Percentiles rank a stretch among this genome's conserved stretches.
These are phyloP conservation scores for Mycena metata DNA, from an alignment of 768 basidiomycete species.

Conservation along the genomic window DNA sequence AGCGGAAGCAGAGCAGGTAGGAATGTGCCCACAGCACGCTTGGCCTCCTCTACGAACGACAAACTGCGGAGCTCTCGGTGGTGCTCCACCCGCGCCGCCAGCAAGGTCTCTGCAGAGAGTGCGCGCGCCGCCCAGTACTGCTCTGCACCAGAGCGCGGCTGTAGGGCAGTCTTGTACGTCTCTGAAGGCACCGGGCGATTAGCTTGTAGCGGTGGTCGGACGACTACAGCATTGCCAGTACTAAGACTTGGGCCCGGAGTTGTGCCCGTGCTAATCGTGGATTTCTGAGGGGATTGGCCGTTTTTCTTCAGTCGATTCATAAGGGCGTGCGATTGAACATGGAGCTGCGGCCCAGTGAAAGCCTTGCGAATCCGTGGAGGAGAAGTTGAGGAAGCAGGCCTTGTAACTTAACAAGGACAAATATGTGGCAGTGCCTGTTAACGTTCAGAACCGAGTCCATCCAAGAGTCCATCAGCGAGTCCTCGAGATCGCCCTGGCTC, in stretches of 20 bases:
- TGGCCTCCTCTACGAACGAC: conserved; percentile 57
- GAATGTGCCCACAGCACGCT: conserved; percentile 59
- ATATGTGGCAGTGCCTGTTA: too few relatives aligned
- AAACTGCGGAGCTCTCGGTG: conserved; percentile 62
- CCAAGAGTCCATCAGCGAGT: too few relatives aligned
- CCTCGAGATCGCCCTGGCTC: too few relatives aligned
- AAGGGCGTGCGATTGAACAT: conserved; percentile 9
- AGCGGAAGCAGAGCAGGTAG: conserved; percentile 1
- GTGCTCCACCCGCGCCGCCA: conserved; percentile 63
- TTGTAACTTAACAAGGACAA: too few relatives aligned
- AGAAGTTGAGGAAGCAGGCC: too few relatives aligned
- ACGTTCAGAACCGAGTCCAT: too few relatives aligned
- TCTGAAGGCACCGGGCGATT: conserved; percentile 23
- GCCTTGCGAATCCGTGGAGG: too few relatives aligned
- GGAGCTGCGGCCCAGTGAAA: background rate
- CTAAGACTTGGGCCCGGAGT: background rate
- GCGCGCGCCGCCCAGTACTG: conserved; percentile 81
- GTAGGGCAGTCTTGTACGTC: conserved; percentile 24
- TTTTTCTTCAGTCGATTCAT: conserved; percentile 35
- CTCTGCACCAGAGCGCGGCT: conserved; percentile 48
- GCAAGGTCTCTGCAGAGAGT: conserved; percentile 72
- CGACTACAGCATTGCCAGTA: conserved; percentile 16
- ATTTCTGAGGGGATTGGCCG: conserved; percentile 24
- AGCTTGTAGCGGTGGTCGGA: conserved; percentile 25
- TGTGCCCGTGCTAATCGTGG: conserved; percentile 8